A percentile compares a stretch with the other conserved stretches of the same genome.
These are phyloP conservation scores for Lactarius quietus DNA, from an alignment of 768 basidiomycete species.

Conservation along the genomic window DNA sequence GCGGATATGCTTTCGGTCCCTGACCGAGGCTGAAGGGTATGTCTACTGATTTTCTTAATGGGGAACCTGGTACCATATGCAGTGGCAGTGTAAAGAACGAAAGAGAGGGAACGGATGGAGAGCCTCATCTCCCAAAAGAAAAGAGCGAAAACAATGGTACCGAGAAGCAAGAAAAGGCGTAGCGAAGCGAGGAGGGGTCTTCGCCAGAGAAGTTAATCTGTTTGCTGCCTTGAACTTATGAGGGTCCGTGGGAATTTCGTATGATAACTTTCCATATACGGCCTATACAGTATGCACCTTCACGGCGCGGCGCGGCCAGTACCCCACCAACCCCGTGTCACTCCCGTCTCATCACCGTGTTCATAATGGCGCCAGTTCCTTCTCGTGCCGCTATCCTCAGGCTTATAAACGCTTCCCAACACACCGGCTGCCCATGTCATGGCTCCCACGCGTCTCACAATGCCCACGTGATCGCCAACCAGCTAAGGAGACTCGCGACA, in stretches of 20 bases:
- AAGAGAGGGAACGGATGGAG: conserved; percentile 35
- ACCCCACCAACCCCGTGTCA: not conserved
- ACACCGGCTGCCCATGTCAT: conserved; percentile 78
- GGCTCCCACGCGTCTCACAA: conserved; percentile 49
- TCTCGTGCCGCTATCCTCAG: conserved; percentile 64
- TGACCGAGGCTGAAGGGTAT: conserved; percentile 37
- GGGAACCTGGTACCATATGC: conserved; percentile 47
- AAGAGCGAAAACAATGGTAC: conserved; percentile 14
- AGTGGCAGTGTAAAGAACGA: conserved; percentile 38
- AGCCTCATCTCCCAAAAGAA: conserved; percentile 40
- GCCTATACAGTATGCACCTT: not conserved
- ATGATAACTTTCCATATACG: not conserved
- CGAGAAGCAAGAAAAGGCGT: conserved; percentile 27
- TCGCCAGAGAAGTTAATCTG: not conserved
- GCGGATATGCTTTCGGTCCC: conserved; percentile 29
- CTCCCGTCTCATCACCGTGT: not conserved
- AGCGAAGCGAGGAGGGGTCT: conserved; percentile 25
- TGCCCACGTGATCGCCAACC: conserved; percentile 46
- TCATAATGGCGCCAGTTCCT: conserved; percentile 34
- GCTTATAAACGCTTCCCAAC: conserved; percentile 72
- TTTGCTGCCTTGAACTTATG: not conserved
- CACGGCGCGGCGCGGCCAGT: not conserved
- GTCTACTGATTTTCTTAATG: conserved; percentile 43
- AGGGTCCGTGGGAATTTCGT: not conserved
- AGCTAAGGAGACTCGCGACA: conserved; percentile 71